phyloP scores from a whole-genome alignment of 257 asterid genomes.

The Coffea eugenioides region DNA sequence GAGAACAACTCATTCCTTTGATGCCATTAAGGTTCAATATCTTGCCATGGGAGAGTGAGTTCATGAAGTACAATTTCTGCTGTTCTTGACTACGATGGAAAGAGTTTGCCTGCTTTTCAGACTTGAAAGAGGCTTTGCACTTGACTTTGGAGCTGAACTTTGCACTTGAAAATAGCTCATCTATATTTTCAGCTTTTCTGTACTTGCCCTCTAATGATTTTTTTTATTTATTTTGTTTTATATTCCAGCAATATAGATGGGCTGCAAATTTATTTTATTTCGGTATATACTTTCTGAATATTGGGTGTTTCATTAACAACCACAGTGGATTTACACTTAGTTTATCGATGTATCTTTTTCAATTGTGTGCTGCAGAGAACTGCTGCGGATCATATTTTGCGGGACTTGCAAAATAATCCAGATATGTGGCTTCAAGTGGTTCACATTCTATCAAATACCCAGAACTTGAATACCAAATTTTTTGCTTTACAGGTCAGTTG shows the following conservation, averaged over 20 bases:
- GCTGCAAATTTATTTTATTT: not conserved
- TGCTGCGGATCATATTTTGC: conserved; percentile 89
- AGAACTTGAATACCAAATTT: conserved; percentile 80
- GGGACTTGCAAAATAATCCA: conserved; percentile 90
- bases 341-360: conserved; percentile 7
- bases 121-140: not conserved
- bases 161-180: too few species aligned
- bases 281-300: not conserved
- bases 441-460: conserved; percentile 81
- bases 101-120: not conserved
- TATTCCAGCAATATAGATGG: not conserved
- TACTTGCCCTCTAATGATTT: not conserved
- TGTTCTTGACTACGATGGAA: not conserved
- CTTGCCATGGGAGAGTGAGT: not conserved
- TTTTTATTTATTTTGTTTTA: not conserved
- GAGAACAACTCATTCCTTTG: not conserved
- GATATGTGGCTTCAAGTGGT: conserved; percentile 99
- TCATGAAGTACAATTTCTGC: not conserved
- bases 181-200: too few species aligned
- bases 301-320: not conserved
- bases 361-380: conserved; percentile 56
- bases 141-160: not conserved
- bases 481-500: conserved; percentile 87
- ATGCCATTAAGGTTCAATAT: not conserved
- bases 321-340: not conserved